Evolutionary conservation across 2,329 filamentous ascomycete species (phyloP), one percentile per base, ranked within the genome.

Genomic region (Hypoxylon sp.): DNA sequence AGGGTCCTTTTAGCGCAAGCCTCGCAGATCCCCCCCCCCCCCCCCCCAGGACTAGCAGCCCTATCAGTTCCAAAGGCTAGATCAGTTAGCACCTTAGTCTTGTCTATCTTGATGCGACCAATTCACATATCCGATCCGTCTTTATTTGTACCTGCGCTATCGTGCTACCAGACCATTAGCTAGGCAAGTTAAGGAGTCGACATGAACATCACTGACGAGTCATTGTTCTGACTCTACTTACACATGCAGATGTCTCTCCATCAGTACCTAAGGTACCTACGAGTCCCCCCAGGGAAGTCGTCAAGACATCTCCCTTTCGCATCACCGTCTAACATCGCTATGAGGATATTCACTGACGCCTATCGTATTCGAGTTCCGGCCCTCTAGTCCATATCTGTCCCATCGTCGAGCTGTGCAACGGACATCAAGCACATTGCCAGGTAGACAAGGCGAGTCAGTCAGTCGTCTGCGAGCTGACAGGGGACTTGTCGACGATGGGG

Each of bases 1-100:
- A n/a, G 20, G 38, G 38, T 42, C 20, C 31, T 23, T 42, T 15
- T 24, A 24, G 38, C 10, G 35, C 9, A 38, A 40, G 43, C 24
- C 42, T 21, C 1, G 24, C 20, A 49, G 43, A 41, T 40, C 35
- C 13, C n/a, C n/a, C n/a, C n/a, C n/a, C n/a, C n/a, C n/a, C n/a
- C n/a, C n/a, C n/a, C n/a, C n/a, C 47, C 17, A 33, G 18, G 21
- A 9, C 48, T 35, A 51, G 10, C 47, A 56, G 53, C 53, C 55
- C 37, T 58, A 53, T 52, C 42, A 33, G 31, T n/a, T n/a, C n/a
- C n/a, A n/a, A n/a, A n/a, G n/a, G n/a, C 24, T 40, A 29, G 24
- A 20, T 24, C 31, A 33, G 15, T 6, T 35, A 35, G n/a, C n/a
- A n/a, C n/a, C n/a, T n/a, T n/a, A n/a, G n/a, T 35, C 31, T 35